Conservation (phyloP, 495 filamentous ascomycete genomes). For the Penicillium ochrochloron region DNA sequence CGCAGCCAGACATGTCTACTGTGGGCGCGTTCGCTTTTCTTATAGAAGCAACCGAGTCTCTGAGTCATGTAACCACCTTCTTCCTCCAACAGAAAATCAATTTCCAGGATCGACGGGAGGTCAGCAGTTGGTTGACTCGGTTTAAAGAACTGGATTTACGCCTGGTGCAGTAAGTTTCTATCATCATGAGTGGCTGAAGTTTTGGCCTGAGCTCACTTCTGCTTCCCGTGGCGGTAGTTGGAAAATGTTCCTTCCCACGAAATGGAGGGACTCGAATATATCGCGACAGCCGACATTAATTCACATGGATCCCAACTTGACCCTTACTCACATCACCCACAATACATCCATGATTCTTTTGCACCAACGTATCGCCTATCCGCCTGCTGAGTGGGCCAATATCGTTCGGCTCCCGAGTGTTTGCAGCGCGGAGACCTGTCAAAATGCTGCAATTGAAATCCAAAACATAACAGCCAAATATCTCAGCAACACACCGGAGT, state of each 20-base stretch:
- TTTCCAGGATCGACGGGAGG: constrained; percentile 31
- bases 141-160: constrained; percentile 25
- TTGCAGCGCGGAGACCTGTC: constrained; percentile 48
- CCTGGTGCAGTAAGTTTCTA: constrained; percentile 17
- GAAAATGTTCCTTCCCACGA: constrained; percentile 47
- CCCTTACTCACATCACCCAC: constrained; percentile 28
- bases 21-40: constrained; percentile 18
- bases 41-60: constrained; percentile 31
- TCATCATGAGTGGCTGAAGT: background rate
- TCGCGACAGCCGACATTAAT: constrained; percentile 3
- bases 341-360: constrained; percentile 25
- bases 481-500: constrained; percentile 32
- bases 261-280: constrained; percentile 34
- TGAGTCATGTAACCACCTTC: constrained; percentile 11
- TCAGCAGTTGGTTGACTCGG: constrained; percentile 38
- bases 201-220: background rate
- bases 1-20: constrained; percentile 18
- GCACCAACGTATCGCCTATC: constrained; percentile 23
- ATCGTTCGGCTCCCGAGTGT: constrained; percentile 39
- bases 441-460: constrained; percentile 45
- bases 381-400: constrained; percentile 34
- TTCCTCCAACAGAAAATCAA: constrained; percentile 24
- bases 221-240: constrained; percentile 24
- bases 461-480: constrained; percentile 44
- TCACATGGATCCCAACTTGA: constrained; percentile 23